A percentile compares a stretch with the other conserved stretches of the same genome.
phyloP scores from a whole-genome alignment of 2,329 filamentous ascomycete species.

The Scytalidium sp. region DNA sequence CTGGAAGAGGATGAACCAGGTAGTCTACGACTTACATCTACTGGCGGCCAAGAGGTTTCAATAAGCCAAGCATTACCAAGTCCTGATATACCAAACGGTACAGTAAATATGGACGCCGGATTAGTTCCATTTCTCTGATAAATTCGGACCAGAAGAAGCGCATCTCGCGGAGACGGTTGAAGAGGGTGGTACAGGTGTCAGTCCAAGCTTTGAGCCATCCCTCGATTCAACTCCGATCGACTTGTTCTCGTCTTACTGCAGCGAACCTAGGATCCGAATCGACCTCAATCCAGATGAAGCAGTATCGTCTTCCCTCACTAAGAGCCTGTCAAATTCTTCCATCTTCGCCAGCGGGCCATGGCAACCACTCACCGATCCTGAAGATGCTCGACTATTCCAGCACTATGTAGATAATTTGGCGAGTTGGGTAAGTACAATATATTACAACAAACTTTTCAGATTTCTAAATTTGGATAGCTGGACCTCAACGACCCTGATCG shows the following conservation, averaged over 20 bases:
- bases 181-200: background rate
- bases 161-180: background rate
- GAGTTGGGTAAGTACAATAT: background rate
- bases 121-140: too few relatives aligned
- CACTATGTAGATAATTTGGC: constrained; percentile 1
- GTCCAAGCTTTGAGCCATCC: background rate
- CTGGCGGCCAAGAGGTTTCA: too few relatives aligned
- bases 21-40: too few relatives aligned
- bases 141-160: background rate
- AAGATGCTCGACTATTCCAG: background rate
- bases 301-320: background rate
- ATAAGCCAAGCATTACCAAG: too few relatives aligned
- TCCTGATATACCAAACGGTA: too few relatives aligned
- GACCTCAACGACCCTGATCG: background rate
- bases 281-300: background rate
- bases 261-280: background rate
- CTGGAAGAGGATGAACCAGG: too few relatives aligned
- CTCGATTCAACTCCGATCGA: background rate
- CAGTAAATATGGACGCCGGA: too few relatives aligned
- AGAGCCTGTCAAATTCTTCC: background rate
- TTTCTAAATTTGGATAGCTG: background rate
- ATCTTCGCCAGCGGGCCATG: background rate
- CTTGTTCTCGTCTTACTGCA: background rate
- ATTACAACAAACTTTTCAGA: background rate
- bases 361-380: background rate